Conservation (phyloP, 164 flowering plant genomes). For the Tetracentron sinense region DNA sequence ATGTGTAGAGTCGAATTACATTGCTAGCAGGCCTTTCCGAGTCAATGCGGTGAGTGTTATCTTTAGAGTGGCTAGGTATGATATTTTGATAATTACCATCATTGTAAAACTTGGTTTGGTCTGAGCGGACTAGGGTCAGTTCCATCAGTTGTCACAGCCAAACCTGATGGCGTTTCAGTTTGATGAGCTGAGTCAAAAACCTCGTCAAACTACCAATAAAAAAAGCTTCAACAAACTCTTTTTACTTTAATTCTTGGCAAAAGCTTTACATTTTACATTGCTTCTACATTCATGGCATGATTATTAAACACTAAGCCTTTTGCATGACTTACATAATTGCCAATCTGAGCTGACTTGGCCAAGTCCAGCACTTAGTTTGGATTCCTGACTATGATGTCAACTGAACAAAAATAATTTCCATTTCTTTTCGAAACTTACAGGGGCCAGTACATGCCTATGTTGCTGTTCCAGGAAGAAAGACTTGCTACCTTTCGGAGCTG, state of each 20-base stretch:
- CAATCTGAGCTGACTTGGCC: constrained; percentile 1
- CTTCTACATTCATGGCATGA: background rate
- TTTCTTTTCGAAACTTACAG: constrained; percentile 34
- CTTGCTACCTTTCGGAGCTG: constrained; percentile 84
- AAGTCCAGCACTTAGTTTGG: background rate
- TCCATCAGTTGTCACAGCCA: background rate
- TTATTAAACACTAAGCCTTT: background rate
- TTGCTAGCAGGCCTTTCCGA: constrained; percentile 92
- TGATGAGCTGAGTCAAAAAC: background rate
- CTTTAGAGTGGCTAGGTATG: constrained; percentile 9
- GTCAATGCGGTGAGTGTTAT: constrained; percentile 77
- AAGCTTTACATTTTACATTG: background rate
- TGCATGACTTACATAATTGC: background rate
- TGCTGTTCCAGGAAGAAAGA: constrained; percentile 83
- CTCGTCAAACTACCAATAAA: background rate
- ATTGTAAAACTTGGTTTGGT: background rate
- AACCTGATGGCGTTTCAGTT: background rate
- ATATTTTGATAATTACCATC: background rate
- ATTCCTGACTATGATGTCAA: background rate
- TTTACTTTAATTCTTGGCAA: background rate
- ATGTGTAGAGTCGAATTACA: constrained; percentile 86
- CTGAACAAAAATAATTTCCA: background rate
- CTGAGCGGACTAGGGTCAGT: background rate
- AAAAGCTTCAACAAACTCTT: background rate
- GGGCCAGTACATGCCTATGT: constrained; percentile 95